Percentiles rank a stretch among this genome's conserved stretches.
These are phyloP conservation scores for Catharanthus roseus DNA, from an alignment of 257 asterid species.

Conservation along the genomic window DNA sequence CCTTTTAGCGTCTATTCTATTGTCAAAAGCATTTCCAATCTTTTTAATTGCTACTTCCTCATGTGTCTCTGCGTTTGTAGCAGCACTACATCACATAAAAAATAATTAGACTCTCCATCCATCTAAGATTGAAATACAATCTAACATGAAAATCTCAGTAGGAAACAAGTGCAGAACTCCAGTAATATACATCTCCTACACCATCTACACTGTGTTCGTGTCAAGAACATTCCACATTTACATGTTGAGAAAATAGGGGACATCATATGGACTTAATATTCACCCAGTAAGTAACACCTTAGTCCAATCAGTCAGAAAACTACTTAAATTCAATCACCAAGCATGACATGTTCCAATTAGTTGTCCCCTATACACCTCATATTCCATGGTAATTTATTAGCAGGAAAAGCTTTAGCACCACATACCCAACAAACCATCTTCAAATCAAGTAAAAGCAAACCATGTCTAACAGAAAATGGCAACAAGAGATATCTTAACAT, in stretches of 20 bases:
- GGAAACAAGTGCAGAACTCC: not conserved
- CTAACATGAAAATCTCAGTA: not conserved
- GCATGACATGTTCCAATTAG: not conserved
- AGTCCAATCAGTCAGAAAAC: not conserved
- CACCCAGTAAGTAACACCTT: not conserved
- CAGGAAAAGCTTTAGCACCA: not conserved
- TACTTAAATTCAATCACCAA: not conserved
- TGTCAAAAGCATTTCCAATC: conserved; percentile 98
- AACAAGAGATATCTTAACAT: not conserved
- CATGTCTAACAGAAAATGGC: not conserved
- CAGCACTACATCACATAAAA: conserved; percentile 60
- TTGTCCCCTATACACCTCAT: not conserved
- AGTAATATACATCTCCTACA: not conserved
- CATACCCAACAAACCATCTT: not conserved
- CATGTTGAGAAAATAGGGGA: not conserved
- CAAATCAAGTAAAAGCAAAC: not conserved
- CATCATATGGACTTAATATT: not conserved
- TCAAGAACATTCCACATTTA: not conserved
- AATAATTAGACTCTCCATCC: conserved; percentile 24
- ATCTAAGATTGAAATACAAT: not conserved
- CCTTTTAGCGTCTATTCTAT: conserved; percentile 90
- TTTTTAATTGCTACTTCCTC: conserved; percentile 96
- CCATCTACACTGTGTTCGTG: not conserved
- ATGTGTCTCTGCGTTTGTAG: conserved; percentile 86
- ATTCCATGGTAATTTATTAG: not conserved